Evolutionary conservation across 352 stramenopile genomes (phyloP).

Genomic region (Globisporangium barbulae): DNA sequence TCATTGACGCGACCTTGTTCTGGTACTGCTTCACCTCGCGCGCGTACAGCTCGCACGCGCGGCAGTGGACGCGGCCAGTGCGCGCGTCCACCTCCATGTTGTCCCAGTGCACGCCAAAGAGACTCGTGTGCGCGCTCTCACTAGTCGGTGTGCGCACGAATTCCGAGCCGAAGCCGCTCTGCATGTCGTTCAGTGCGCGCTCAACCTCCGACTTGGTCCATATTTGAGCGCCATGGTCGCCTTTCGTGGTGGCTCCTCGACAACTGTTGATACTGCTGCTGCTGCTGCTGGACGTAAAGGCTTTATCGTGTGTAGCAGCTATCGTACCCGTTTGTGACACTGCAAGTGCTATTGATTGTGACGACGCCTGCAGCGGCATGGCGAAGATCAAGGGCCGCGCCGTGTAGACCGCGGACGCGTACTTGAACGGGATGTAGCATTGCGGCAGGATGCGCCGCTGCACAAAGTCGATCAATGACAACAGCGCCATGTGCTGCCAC

Average conservation of each 20-base stretch:
- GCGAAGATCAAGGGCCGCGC: constrained; percentile 45
- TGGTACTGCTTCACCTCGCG: constrained; percentile 48
- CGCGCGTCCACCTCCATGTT: constrained; percentile 41
- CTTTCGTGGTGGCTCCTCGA: neutral
- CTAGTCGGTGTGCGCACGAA: constrained; percentile 11
- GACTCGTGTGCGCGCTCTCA: constrained; percentile 27
- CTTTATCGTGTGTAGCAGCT: neutral
- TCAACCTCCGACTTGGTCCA: neutral
- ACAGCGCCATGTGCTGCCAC: constrained; percentile 44
- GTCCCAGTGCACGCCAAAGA: constrained; percentile 66
- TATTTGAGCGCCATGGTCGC: neutral
- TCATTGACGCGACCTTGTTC: constrained; percentile 36
- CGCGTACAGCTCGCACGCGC: constrained; percentile 40
- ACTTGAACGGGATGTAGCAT: constrained; percentile 62
- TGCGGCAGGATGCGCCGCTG: constrained; percentile 43
- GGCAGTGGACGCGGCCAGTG: constrained; percentile 30
- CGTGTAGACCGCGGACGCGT: constrained; percentile 49
- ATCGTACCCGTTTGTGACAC: neutral
- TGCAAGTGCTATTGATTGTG: neutral
- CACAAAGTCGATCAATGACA: constrained; percentile 56
- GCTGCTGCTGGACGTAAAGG: neutral
- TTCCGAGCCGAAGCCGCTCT: constrained; percentile 13
- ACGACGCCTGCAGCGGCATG: constrained; percentile 23
- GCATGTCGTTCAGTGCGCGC: constrained; percentile 10
- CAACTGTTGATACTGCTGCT: neutral